Percentiles rank a stretch among this genome's conserved stretches.
Evolutionary conservation across 2,329 filamentous ascomycete species (phyloP).

Genomic region (Aspergillus novoparasiticus): DNA sequence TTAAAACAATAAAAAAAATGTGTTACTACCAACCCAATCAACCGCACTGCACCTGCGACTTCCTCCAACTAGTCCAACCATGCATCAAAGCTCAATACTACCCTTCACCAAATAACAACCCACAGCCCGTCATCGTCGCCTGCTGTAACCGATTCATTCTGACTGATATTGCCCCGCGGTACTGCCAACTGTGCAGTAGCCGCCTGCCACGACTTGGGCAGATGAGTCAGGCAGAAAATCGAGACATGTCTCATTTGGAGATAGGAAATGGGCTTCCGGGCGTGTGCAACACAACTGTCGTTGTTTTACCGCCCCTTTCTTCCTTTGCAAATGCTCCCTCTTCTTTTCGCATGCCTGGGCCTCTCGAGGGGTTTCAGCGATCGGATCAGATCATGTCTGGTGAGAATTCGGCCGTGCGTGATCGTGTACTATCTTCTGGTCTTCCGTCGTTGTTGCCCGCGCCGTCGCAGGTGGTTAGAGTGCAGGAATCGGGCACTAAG

Average conservation of each 20-base stretch:
- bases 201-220: not conserved
- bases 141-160: constrained; percentile 7
- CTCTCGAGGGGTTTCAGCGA: not conserved
- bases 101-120: constrained; percentile 13
- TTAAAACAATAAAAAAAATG: constrained; percentile 7
- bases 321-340: not conserved
- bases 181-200: constrained; percentile 2
- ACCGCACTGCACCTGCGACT: constrained; percentile 21
- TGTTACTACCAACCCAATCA: constrained; percentile 24
- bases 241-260: not conserved
- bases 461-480: not conserved
- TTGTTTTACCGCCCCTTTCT: not conserved
- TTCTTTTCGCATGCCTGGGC: not conserved
- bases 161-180: constrained; percentile 4
- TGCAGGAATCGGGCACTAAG: not conserved
- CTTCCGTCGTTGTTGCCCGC: not conserved
- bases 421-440: not conserved
- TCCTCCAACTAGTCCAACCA: constrained; percentile 24
- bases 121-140: constrained; percentile 17
- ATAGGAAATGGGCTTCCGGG: not conserved
- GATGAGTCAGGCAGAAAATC: not conserved
- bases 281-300: not conserved
- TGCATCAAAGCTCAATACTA: constrained; percentile 14
- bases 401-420: not conserved
- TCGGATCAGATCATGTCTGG: not conserved